These are phyloP conservation scores for Zostera marina DNA, from an alignment of 116 monocot species.

Conservation along the genomic window DNA sequence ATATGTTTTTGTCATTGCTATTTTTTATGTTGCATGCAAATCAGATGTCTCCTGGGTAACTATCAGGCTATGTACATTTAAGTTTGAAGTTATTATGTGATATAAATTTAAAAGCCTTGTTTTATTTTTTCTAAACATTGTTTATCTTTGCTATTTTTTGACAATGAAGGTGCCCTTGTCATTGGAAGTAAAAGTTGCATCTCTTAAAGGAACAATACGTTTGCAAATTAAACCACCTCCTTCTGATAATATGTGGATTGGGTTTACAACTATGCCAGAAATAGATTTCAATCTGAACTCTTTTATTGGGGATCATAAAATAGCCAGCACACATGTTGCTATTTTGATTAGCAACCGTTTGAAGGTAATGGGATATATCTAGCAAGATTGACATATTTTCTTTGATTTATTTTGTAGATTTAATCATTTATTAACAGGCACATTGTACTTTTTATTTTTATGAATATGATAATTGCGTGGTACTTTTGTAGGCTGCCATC, in stretches of 20 bases:
- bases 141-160: neutral
- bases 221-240: conserved; percentile 62
- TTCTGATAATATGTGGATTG: conserved; percentile 60
- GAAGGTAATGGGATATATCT: conserved; percentile 34
- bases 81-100: neutral
- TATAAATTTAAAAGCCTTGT: neutral
- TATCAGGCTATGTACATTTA: neutral
- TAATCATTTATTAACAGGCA: neutral
- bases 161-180: conserved; percentile 63
- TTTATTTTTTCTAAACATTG: conserved; percentile 1
- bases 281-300: conserved; percentile 74
- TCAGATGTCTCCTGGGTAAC: too few species aligned
- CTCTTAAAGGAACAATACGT: conserved; percentile 62
- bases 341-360: conserved; percentile 61
- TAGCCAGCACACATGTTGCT: conserved; percentile 47
- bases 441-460: neutral
- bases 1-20: too few species aligned
- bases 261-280: conserved; percentile 56
- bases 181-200: conserved; percentile 46
- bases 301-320: conserved; percentile 68
- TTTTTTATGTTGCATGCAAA: too few species aligned
- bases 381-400: neutral
- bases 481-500: conserved; percentile 45
- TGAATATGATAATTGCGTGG: neutral
- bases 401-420: neutral